phyloP scores from a whole-genome alignment of 2,329 filamentous ascomycete genomes.

The Myrmaecium sp. region DNA sequence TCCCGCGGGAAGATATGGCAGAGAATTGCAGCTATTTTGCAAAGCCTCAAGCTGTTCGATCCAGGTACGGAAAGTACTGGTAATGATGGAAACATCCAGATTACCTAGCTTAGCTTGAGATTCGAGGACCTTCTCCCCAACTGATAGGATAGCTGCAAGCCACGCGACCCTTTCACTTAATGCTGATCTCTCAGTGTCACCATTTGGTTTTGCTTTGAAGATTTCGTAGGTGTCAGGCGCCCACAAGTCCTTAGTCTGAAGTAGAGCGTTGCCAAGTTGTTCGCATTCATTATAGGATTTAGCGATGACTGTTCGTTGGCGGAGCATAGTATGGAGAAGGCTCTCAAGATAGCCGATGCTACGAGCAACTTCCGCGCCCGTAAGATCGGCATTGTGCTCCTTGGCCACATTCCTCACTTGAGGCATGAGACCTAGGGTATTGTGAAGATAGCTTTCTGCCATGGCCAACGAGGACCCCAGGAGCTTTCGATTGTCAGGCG shows the following conservation, averaged over 20 bases:
- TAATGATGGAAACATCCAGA: slow-evolving; percentile 7
- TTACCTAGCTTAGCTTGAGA: slow-evolving; percentile 51
- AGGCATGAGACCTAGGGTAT: slow-evolving; percentile 56
- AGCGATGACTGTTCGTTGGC: slow-evolving; percentile 39
- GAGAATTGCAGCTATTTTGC: no score
- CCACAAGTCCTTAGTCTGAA: slow-evolving; percentile 16
- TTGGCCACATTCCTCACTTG: slow-evolving; percentile 48
- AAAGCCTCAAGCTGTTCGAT: no score
- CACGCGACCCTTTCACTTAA: slow-evolving; percentile 33
- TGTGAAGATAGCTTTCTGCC: slow-evolving; percentile 58
- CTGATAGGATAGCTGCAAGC: slow-evolving; percentile 51
- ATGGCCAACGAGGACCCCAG: slow-evolving; percentile 1
- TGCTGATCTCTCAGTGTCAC: no score
- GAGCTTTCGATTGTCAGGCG: slow-evolving; percentile 3
- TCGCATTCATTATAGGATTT: slow-evolving; percentile 21
- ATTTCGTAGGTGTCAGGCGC: slow-evolving; percentile 6
- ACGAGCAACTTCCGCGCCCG: slow-evolving; percentile 58
- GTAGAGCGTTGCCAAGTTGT: slow-evolving; percentile 22
- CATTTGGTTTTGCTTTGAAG: slow-evolving; percentile 6
- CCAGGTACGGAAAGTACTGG: no score
- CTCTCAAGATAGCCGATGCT: slow-evolving; percentile 80
- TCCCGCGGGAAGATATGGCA: no score
- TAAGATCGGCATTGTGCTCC: slow-evolving; percentile 74
- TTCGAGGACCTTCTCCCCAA: slow-evolving; percentile 43
- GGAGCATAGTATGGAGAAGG: slow-evolving; percentile 48